phyloP scores from a whole-genome alignment of 2,329 filamentous ascomycete species.

The Tolypocladium paradoxum region DNA sequence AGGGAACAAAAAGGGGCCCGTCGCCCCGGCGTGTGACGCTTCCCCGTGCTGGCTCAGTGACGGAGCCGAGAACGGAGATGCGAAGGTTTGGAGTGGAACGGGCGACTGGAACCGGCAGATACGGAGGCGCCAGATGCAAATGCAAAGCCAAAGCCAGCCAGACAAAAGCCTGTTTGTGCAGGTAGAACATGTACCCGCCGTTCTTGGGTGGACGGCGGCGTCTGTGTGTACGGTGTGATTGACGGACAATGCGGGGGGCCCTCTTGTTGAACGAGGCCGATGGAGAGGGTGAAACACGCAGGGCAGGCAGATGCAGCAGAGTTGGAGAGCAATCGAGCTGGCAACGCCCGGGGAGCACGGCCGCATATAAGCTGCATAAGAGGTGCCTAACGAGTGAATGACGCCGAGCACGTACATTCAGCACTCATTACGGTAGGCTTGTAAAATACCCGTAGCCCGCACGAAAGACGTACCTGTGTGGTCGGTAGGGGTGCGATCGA shows the following conservation, averaged over 20 bases:
- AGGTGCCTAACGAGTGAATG: too few species aligned
- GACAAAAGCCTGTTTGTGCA: not conserved
- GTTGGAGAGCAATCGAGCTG: too few species aligned
- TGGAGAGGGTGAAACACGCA: not conserved
- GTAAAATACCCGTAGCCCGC: not conserved
- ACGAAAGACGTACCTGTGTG: not conserved
- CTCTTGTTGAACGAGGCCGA: not conserved
- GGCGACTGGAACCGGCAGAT: constrained; percentile 5
- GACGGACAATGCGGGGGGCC: constrained; percentile 2
- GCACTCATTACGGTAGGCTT: not conserved
- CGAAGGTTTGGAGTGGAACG: not conserved
- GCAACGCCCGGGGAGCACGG: not conserved
- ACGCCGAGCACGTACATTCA: too few species aligned
- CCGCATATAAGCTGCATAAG: not conserved
- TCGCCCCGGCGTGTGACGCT: constrained; percentile 2
- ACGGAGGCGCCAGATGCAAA: constrained; percentile 1
- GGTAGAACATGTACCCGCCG: too few species aligned
- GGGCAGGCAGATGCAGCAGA: too few species aligned
- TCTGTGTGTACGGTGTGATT: not conserved
- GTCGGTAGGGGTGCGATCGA: not conserved
- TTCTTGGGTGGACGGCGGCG: not conserved
- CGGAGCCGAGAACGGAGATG: constrained; percentile 8
- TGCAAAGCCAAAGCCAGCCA: not conserved
- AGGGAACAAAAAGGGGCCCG: not conserved
- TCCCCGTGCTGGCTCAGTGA: not conserved